phyloP scores from a whole-genome alignment of 2,329 filamentous ascomycete genomes.

The Cadophora gregata region DNA sequence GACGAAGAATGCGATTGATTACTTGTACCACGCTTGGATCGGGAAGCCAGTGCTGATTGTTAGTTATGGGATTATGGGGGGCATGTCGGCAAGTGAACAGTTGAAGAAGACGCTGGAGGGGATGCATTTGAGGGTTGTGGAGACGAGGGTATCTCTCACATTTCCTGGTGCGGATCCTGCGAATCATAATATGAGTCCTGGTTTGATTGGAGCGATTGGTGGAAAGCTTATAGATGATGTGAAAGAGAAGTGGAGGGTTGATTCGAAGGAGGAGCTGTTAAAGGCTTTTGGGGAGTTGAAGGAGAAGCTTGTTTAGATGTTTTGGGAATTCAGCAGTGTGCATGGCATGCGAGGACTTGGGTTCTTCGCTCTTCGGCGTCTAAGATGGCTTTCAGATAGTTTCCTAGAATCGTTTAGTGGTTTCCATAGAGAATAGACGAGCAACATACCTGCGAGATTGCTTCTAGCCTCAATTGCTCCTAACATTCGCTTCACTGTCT shows the following conservation, averaged over 20 bases:
- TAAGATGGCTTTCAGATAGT: slow-evolving; percentile 17
- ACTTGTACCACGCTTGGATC: slow-evolving; percentile 62
- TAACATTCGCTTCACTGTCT: slow-evolving; percentile 24
- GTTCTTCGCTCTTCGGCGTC: slow-evolving; percentile 12
- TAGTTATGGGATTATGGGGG: slow-evolving; percentile 58
- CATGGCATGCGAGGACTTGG: not conserved
- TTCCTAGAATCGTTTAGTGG: not conserved
- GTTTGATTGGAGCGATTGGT: slow-evolving; percentile 17
- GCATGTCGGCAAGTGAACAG: slow-evolving; percentile 43
- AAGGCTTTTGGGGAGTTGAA: slow-evolving; percentile 32
- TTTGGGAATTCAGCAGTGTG: not conserved
- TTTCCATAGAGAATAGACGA: not conserved
- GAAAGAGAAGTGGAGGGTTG: slow-evolving; percentile 21
- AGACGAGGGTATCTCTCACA: slow-evolving; percentile 43
- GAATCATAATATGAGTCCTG: slow-evolving; percentile 24
- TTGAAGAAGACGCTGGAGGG: slow-evolving; percentile 40
- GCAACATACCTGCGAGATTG: slow-evolving; percentile 4
- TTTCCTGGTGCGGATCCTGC: slow-evolving; percentile 36
- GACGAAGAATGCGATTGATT: slow-evolving; percentile 68
- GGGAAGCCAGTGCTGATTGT: slow-evolving; percentile 60
- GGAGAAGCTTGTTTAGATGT: slow-evolving; percentile 10
- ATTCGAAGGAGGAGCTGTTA: slow-evolving; percentile 26
- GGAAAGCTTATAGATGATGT: slow-evolving; percentile 29
- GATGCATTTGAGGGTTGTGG: slow-evolving; percentile 44
- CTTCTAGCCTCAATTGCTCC: slow-evolving; percentile 19